Conservation (phyloP, 1,284 basidiomycete species). For the Trichosporon ovoides region DNA sequence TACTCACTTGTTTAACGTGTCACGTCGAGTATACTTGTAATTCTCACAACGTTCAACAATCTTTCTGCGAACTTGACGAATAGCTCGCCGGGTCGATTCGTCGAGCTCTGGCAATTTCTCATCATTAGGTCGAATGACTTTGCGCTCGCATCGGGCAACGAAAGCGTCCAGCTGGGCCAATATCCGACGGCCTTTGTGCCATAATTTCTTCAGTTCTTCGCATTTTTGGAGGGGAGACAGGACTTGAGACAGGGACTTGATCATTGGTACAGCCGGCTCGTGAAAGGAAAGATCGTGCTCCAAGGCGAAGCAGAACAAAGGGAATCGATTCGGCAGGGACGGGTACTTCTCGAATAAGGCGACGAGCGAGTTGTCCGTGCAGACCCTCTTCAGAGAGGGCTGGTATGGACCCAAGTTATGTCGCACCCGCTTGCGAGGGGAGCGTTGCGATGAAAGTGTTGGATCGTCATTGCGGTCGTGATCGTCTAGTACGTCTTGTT, state of each 20-base stretch:
- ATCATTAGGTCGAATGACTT: conserved; percentile 35
- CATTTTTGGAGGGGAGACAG: conserved; percentile 37
- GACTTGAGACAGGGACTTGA: conserved; percentile 44
- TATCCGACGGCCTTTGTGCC: conserved; percentile 41
- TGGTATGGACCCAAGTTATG: neutral
- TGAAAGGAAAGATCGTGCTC: conserved; percentile 44
- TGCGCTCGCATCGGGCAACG: conserved; percentile 39
- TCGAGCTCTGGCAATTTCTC: conserved; percentile 36
- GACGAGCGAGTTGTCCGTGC: conserved; percentile 16
- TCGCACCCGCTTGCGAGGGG: neutral
- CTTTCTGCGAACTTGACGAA: conserved; percentile 45
- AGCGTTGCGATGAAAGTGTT: neutral
- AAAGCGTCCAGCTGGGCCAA: conserved; percentile 46
- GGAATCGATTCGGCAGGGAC: conserved; percentile 36
- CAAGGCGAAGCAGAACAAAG: conserved; percentile 47
- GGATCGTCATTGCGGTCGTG: no score
- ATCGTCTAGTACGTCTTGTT: neutral
- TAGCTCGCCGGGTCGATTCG: conserved; percentile 36
- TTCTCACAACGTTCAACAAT: conserved; percentile 49
- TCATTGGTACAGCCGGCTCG: conserved; percentile 43
- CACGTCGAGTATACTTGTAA: conserved; percentile 49
- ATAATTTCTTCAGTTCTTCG: conserved; percentile 34
- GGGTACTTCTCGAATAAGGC: conserved; percentile 39
- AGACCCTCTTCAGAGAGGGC: neutral
- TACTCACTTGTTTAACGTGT: conserved; percentile 47